Evolutionary conservation across 257 asterid species (phyloP).

Genomic region (Solanum virginianum): DNA sequence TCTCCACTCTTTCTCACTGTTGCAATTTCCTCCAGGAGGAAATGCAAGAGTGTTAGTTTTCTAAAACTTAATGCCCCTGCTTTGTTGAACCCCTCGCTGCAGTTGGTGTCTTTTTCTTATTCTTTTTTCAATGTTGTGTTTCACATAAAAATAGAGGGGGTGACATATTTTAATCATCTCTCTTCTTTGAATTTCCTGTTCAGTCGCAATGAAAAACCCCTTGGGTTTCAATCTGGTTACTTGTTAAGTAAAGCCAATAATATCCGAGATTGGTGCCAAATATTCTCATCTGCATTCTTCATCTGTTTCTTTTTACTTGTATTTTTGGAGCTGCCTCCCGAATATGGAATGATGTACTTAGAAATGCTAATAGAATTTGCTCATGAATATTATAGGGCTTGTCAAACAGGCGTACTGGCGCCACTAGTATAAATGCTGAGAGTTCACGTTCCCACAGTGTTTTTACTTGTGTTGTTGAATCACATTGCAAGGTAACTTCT

Average conservation of each 20-base stretch:
- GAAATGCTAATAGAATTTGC: not conserved
- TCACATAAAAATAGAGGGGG: not conserved
- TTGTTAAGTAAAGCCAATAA: not conserved
- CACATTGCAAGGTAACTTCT: slow-evolving; percentile 78
- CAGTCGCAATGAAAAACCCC: not conserved
- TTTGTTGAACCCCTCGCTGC: not conserved
- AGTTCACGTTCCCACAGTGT: slow-evolving; percentile 99
- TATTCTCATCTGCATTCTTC: not conserved
- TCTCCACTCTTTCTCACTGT: not conserved
- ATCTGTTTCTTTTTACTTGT: not conserved
- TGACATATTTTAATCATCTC: not conserved
- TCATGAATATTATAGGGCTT: slow-evolving; percentile 52
- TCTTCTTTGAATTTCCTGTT: not conserved
- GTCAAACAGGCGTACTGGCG: slow-evolving; percentile 83
- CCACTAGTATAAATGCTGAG: slow-evolving; percentile 88
- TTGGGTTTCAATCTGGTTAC: not conserved
- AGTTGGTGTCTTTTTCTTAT: not conserved
- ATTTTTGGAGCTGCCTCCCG: not conserved
- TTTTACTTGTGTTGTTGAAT: slow-evolving; percentile 94
- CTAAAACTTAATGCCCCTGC: not conserved
- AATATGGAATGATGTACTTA: not conserved
- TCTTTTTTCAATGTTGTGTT: not conserved
- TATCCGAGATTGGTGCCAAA: not conserved
- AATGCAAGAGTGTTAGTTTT: not conserved
- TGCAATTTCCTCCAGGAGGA: not conserved